Conservation (phyloP, 805 yeast genomes). For the Kuraishia molischiana region DNA sequence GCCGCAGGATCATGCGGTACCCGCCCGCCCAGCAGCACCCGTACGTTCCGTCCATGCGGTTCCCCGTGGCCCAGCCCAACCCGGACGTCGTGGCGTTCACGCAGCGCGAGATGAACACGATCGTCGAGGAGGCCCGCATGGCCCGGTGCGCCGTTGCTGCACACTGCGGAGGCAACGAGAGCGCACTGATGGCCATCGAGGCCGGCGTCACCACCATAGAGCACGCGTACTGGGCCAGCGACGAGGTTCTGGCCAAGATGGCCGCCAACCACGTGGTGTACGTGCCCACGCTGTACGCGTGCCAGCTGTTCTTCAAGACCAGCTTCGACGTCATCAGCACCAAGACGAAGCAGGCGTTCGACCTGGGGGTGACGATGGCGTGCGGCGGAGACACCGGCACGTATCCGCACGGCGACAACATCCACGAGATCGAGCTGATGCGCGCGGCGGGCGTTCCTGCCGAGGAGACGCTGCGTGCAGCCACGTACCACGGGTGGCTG, state of each 20-base stretch:
- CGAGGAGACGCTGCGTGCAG: slow-evolving; percentile 9
- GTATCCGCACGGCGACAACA: slow-evolving; percentile 18
- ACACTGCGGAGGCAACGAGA: slow-evolving; percentile 17
- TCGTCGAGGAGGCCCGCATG: slow-evolving; percentile 14
- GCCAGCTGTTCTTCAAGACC: slow-evolving; percentile 13
- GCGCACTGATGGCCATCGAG: slow-evolving; percentile 15
- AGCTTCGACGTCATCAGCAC: slow-evolving; percentile 10
- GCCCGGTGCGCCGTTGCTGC: slow-evolving; percentile 18
- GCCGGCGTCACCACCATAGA: slow-evolving; percentile 17
- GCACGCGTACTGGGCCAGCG: slow-evolving; percentile 16
- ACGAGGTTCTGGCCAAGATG: slow-evolving; percentile 9
- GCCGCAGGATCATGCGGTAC: slow-evolving; percentile 16
- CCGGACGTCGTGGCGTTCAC: slow-evolving; percentile 17
- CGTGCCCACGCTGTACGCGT: slow-evolving; percentile 16
- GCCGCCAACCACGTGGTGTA: slow-evolving; percentile 12
- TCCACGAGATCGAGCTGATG: slow-evolving; percentile 18
- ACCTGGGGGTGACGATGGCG: slow-evolving; percentile 14
- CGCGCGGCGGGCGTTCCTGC: slow-evolving; percentile 15
- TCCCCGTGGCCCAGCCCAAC: slow-evolving; percentile 16
- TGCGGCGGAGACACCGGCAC: slow-evolving; percentile 21
- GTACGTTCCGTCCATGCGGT: slow-evolving; percentile 14
- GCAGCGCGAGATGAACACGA: slow-evolving; percentile 16
- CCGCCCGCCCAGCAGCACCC: slow-evolving; percentile 19
- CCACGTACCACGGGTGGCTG: slow-evolving; percentile 18
- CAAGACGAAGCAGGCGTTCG: slow-evolving; percentile 13